Conservation (phyloP, 2,329 filamentous ascomycete genomes). For the Penicillium sp. region DNA sequence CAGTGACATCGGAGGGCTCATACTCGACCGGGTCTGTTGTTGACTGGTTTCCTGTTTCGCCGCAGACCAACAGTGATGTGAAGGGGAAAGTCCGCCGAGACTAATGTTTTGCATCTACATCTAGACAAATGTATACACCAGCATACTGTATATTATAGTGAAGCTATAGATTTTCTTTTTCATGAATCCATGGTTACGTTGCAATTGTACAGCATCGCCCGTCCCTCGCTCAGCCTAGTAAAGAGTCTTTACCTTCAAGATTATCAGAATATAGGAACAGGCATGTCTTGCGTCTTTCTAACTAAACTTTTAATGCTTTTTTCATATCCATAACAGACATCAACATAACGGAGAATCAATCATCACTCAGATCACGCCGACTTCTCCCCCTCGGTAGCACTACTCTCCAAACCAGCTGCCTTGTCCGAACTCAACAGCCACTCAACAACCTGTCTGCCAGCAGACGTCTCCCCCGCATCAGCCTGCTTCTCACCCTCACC, state of each 20-base stretch:
- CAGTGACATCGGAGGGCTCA: constrained; percentile 26
- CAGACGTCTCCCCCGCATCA: constrained; percentile 34
- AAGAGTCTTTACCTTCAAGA: background rate
- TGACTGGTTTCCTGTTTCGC: constrained; percentile 17
- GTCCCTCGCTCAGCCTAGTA: background rate
- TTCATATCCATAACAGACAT: constrained; percentile 8
- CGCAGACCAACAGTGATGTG: constrained; percentile 9
- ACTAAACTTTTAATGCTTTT: constrained; percentile 22
- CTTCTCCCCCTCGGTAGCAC: constrained; percentile 31
- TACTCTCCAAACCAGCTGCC: constrained; percentile 39
- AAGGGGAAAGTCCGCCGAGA: constrained; percentile 26
- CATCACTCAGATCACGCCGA: constrained; percentile 19
- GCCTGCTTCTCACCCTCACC: constrained; percentile 16
- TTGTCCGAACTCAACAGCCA: constrained; percentile 47
- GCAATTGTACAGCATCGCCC: background rate
- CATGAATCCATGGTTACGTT: background rate
- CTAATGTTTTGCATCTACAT: constrained; percentile 16
- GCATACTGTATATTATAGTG: constrained; percentile 16
- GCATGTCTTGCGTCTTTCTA: constrained; percentile 19
- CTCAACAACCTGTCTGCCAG: constrained; percentile 47
- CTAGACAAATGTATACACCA: background rate
- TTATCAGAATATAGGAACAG: background rate
- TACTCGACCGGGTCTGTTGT: constrained; percentile 25
- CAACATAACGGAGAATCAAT: constrained; percentile 8
- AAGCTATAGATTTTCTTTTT: background rate